Percentiles rank a stretch among this genome's conserved stretches.
phyloP scores from a whole-genome alignment of 345 rosid genomes.

The Ceriops tagal region DNA sequence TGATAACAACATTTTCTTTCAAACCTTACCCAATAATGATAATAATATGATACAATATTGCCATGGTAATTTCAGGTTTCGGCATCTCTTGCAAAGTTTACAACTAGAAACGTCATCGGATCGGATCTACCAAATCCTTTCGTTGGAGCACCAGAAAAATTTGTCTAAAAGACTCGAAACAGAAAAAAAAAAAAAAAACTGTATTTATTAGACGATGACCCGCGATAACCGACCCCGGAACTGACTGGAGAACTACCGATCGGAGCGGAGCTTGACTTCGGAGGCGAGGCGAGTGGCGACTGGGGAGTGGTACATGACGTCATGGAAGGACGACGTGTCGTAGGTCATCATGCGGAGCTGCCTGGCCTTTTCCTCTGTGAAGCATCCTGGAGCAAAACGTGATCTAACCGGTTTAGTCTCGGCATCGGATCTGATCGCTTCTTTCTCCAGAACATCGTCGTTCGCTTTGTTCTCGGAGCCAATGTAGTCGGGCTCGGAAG shows the following conservation, averaged over 20 bases:
- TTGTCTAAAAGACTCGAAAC: too few relatives aligned
- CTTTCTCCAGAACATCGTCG: neutral
- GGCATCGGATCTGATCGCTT: slow-evolving; percentile 5
- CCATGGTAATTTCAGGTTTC: too few relatives aligned
- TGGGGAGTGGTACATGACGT: slow-evolving; percentile 73
- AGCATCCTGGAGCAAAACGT: slow-evolving; percentile 41
- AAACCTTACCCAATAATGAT: too few relatives aligned
- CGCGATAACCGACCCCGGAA: too few relatives aligned
- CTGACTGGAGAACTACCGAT: slow-evolving; percentile 4
- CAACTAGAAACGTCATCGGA: too few relatives aligned
- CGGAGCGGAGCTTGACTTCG: slow-evolving; percentile 34
- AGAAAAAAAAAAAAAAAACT: too few relatives aligned
- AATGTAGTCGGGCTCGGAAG: slow-evolving; percentile 55
- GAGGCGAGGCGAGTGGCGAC: slow-evolving; percentile 61
- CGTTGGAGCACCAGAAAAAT: too few relatives aligned
- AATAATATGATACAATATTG: too few relatives aligned
- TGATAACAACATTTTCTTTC: too few relatives aligned
- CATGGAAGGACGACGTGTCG: slow-evolving; percentile 43
- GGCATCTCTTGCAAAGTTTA: too few relatives aligned
- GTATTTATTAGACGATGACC: too few relatives aligned
- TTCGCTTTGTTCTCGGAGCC: slow-evolving; percentile 15
- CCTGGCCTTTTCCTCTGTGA: slow-evolving; percentile 61
- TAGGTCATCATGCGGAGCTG: slow-evolving; percentile 55
- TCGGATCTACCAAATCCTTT: too few relatives aligned
- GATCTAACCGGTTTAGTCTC: slow-evolving; percentile 18